Evolutionary conservation across 176 grass and related monocot species (phyloP), one percentile per base, ranked within the genome.

Genomic region (Chloris gayana): DNA sequence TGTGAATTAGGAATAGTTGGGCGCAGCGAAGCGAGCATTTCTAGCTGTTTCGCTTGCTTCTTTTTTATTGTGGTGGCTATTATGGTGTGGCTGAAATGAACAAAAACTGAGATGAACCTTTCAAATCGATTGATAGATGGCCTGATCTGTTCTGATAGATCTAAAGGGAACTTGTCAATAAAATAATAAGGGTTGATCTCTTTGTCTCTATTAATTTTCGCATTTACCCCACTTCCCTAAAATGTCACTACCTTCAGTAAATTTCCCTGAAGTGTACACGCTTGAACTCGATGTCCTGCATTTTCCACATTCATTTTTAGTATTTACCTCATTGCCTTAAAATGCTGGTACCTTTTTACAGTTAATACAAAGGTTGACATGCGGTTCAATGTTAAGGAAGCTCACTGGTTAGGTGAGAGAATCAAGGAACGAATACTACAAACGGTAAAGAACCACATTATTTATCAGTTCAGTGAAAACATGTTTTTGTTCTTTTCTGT

Each of bases 331-430:
- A 3, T 35, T 70, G 22, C 25, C 72, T 41, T 73, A 35, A 86
- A 67, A 68, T 51, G 14, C 22, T 7, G 19, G 57, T 41, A 53
- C n/a, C 21, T 25, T 67, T 60, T 89, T 86, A 38, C 90, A 99
- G 90, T 99, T 64, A 99, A 99, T 45, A 99, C 90, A 39, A 95
- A 99, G 88, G 96, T 99, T 82, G 96, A 99, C 81, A 95, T 95
- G 93, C 81, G 90, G 39, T 99, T 95, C 83, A 95, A 95, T 91
- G 90, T 99, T 82, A 93, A 93, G 22, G 68, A 91, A 84, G 93
- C 90, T 85, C 67, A 91, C 76, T 99, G 96, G 96, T 80, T 99
- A 69, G 91, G 90, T 67, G 96, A 95, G 73, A 99, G 90, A 85
- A 87, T 95, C 74, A 91, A 84, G 56, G 90, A 93, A 82, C 69